Conservation (phyloP, 1,284 basidiomycete species). For the Cryptococcus neoformans region DNA sequence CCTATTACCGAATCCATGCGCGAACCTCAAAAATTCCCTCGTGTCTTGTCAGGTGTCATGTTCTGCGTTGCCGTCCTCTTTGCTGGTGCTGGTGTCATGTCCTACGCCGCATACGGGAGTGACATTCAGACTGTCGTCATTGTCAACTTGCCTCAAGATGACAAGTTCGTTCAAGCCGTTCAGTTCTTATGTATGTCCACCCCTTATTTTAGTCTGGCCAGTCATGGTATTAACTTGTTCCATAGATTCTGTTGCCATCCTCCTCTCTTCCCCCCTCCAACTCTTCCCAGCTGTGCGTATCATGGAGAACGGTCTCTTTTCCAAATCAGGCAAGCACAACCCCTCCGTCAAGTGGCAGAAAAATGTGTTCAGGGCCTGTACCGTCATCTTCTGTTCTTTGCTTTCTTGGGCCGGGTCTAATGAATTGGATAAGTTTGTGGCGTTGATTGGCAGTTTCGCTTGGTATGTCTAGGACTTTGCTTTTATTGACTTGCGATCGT, state of each 20-base stretch:
- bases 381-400: slow-evolving; percentile 70
- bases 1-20: slow-evolving; percentile 96
- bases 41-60: slow-evolving; percentile 88
- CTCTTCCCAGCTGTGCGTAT: slow-evolving; percentile 97
- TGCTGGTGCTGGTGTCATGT: slow-evolving; percentile 82
- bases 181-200: slow-evolving; percentile 63
- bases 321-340: slow-evolving; percentile 66
- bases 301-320: slow-evolving; percentile 95
- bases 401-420: slow-evolving; percentile 81
- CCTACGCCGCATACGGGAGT: slow-evolving; percentile 84
- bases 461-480: slow-evolving; percentile 62
- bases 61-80: slow-evolving; percentile 66
- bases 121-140: slow-evolving; percentile 91
- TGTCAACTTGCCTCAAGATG: slow-evolving; percentile 83
- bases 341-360: slow-evolving; percentile 69
- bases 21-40: slow-evolving; percentile 90
- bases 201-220: not conserved
- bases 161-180: slow-evolving; percentile 84
- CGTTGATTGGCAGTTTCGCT: slow-evolving; percentile 88
- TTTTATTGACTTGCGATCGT: not conserved
- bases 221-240: slow-evolving; percentile 14
- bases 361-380: slow-evolving; percentile 78
- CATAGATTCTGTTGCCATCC: slow-evolving; percentile 73
- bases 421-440: slow-evolving; percentile 96
- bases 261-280: slow-evolving; percentile 90